Percentiles rank a stretch among this genome's conserved stretches.
Evolutionary conservation across 805 yeast species (phyloP).

Genomic region (Kregervanrija fluxuum): DNA sequence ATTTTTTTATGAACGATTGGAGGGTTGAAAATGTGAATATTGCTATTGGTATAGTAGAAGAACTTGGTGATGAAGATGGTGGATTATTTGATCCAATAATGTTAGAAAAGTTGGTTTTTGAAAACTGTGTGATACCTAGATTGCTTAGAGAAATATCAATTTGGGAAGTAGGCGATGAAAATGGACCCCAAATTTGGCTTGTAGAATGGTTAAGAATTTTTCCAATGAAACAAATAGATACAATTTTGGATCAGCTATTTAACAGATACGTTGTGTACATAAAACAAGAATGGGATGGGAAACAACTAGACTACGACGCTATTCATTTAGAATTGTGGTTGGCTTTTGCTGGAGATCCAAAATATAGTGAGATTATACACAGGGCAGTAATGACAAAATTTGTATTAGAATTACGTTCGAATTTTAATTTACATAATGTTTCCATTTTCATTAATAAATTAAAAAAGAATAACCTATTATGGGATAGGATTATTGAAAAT

Average conservation of each 20-base stretch:
- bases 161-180: conserved; percentile 1
- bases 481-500: conserved; percentile 12
- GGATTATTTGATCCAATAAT: not conserved
- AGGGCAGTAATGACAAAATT: conserved; percentile 49
- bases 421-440: not conserved
- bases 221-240: not conserved
- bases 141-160: conserved; percentile 24
- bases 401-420: conserved; percentile 27
- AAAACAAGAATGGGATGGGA: conserved; percentile 13
- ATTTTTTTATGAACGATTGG: conserved; percentile 4
- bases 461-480: not conserved
- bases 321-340: conserved; percentile 25
- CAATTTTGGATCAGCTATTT: conserved; percentile 2
- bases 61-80: conserved; percentile 5
- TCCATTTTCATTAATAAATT: not conserved
- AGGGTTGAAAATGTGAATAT: not conserved
- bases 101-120: not conserved
- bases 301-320: not conserved
- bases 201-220: not conserved
- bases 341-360: conserved; percentile 26
- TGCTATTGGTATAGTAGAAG: conserved; percentile 28
- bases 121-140: conserved; percentile 30
- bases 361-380: conserved; percentile 14
- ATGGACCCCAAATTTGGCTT: conserved; percentile 11
- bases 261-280: conserved; percentile 19